Evolutionary conservation across 768 basidiomycete genomes (phyloP).

Genomic region (Russula vinacea): DNA sequence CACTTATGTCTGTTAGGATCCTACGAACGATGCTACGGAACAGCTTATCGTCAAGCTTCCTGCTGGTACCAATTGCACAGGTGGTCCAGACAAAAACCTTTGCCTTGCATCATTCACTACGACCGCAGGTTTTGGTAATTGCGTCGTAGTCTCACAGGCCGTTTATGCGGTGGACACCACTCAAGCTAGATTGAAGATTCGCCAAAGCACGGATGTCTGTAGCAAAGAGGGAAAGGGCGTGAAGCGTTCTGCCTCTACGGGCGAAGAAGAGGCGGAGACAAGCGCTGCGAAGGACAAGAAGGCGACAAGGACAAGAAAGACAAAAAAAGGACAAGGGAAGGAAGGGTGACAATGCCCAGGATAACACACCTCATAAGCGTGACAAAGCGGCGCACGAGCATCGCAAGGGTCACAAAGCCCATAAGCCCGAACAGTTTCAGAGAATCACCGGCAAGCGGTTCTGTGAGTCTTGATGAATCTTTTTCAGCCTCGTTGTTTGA

Average conservation of each 20-base stretch:
- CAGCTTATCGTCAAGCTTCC: constrained; percentile 47
- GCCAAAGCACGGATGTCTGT: not conserved
- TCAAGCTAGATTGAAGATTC: not conserved
- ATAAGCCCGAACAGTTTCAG: too few species aligned
- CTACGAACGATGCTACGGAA: constrained; percentile 40
- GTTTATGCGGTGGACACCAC: too few species aligned
- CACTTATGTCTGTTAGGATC: constrained; percentile 37
- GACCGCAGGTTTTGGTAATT: constrained; percentile 52
- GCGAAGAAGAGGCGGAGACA: not conserved
- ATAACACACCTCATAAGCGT: too few species aligned
- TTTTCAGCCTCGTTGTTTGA: not conserved
- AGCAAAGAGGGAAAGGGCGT: not conserved
- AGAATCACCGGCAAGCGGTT: not conserved
- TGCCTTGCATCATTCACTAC: constrained; percentile 54
- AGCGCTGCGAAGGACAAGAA: not conserved
- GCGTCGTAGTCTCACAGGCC: constrained; percentile 45
- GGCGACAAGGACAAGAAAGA: not conserved
- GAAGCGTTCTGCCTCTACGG: not conserved
- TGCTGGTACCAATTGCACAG: constrained; percentile 49
- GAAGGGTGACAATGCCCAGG: too few species aligned
- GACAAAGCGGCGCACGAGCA: too few species aligned
- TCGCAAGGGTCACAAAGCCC: not conserved
- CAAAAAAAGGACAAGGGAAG: not conserved
- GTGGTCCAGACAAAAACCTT: constrained; percentile 44
- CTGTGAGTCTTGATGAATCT: constrained; percentile 6